A percentile compares a stretch with the other conserved stretches of the same genome.
Conservation (phyloP, 2,329 filamentous ascomycete species). For the Mollisia scopiformis region DNA sequence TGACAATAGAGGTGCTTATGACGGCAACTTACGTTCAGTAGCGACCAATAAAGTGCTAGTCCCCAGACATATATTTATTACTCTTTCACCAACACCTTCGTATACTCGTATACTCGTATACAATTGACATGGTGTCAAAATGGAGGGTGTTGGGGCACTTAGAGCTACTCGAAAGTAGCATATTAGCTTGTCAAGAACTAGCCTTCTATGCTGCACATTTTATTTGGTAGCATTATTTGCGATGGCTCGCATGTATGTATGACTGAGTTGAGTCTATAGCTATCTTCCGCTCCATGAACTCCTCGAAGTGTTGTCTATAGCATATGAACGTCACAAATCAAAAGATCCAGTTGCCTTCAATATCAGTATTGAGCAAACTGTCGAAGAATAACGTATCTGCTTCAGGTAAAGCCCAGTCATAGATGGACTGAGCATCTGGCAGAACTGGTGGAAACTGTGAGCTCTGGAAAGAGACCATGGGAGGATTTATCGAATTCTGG, state of each 20-base stretch:
- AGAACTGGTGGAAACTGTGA: constrained; percentile 24
- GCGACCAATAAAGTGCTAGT: background rate
- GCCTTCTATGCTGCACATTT: background rate
- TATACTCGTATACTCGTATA: no score
- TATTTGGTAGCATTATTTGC: background rate
- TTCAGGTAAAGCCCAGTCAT: constrained; percentile 29
- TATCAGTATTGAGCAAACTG: constrained; percentile 34
- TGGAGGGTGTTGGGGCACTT: no score
- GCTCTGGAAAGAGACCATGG: constrained; percentile 29
- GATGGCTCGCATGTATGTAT: background rate
- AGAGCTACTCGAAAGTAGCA: no score
- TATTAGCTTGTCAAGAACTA: background rate
- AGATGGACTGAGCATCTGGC: constrained; percentile 19
- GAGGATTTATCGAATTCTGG: background rate
- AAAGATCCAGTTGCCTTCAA: constrained; percentile 36
- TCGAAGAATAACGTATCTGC: constrained; percentile 36
- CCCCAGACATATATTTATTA: background rate
- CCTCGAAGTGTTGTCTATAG: background rate
- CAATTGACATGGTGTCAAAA: no score
- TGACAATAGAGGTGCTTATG: background rate
- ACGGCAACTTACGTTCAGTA: background rate
- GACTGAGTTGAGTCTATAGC: background rate
- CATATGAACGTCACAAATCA: constrained; percentile 20
- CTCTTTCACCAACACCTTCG: no score
- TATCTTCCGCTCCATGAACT: background rate